A percentile compares a stretch with the other conserved stretches of the same genome.
Evolutionary conservation across 495 filamentous ascomycete genomes (phyloP).

Genomic region (Xylaria scruposa): DNA sequence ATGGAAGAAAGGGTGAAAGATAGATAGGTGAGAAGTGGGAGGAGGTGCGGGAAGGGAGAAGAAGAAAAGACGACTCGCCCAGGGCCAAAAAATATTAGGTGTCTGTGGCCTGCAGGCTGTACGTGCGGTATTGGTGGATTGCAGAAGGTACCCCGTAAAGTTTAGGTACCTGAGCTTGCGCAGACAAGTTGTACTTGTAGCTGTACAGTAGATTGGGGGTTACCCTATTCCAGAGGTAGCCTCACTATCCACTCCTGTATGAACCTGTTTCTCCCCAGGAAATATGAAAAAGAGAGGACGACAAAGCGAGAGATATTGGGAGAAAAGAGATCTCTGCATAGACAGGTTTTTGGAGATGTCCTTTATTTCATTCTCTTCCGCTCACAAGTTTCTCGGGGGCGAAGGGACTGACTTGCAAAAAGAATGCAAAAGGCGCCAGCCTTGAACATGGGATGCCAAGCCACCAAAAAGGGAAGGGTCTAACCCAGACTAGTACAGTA

Average conservation of each 20-base stretch:
- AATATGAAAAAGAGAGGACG: background rate
- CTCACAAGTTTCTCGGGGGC: background rate
- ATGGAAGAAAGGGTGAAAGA: slow-evolving; percentile 15
- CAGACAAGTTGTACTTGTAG: background rate
- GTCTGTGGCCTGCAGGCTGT: slow-evolving; percentile 43
- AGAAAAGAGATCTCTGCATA: background rate
- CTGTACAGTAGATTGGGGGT: background rate
- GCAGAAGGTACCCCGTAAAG: slow-evolving; percentile 7
- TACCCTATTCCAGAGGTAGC: background rate
- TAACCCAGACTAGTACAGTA: slow-evolving; percentile 5
- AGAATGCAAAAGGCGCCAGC: slow-evolving; percentile 2
- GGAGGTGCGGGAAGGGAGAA: slow-evolving; percentile 19
- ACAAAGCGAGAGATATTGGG: background rate
- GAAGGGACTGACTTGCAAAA: slow-evolving; percentile 9
- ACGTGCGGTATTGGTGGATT: slow-evolving; percentile 15
- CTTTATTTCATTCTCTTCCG: slow-evolving; percentile 5
- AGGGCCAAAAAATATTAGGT: slow-evolving; percentile 41
- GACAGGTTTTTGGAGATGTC: background rate
- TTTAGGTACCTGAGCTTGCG: slow-evolving; percentile 11
- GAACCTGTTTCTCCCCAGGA: background rate
- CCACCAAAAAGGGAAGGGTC: slow-evolving; percentile 3
- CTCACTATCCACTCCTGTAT: background rate
- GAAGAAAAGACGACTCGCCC: slow-evolving; percentile 22
- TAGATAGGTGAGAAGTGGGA: slow-evolving; percentile 19
- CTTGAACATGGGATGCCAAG: slow-evolving; percentile 1